Conservation (phyloP, 192 early-diverging fungal species). For the Coemansia sp. region DNA sequence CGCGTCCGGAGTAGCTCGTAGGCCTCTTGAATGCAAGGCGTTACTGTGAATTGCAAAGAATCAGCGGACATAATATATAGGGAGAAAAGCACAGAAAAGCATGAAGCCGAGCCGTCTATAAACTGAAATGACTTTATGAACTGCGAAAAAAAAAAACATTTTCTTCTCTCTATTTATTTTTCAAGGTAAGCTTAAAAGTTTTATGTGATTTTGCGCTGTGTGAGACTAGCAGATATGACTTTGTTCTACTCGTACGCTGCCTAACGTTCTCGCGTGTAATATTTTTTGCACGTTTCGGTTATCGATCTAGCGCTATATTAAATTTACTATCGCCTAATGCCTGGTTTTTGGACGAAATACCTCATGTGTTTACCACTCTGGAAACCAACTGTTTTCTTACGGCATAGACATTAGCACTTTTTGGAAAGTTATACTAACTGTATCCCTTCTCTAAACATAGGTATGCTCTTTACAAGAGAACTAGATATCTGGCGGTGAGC, state of each 20-base stretch:
- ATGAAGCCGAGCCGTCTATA: not conserved
- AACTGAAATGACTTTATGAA: not conserved
- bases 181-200: not conserved
- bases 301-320: conserved; percentile 26
- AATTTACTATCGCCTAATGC: conserved; percentile 29
- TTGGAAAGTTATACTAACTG: not conserved
- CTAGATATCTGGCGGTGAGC: too few species aligned
- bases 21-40: conserved; percentile 20
- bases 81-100: not conserved
- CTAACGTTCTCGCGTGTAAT: conserved; percentile 9
- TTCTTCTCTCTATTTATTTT: conserved; percentile 5
- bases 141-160: conserved; percentile 7
- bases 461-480: too few species aligned
- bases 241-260: conserved; percentile 18
- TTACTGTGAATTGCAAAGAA: conserved; percentile 14
- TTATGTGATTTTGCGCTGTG: conserved; percentile 1
- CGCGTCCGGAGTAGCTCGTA: conserved; percentile 10
- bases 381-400: conserved; percentile 40
- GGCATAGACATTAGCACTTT: conserved; percentile 20
- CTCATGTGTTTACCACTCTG: conserved; percentile 19
- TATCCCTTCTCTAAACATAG: too few species aligned
- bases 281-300: conserved; percentile 10
- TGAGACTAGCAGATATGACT: conserved; percentile 15
- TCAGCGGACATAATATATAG: conserved; percentile 6
- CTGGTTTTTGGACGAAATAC: conserved; percentile 38